Conservation (phyloP, 768 basidiomycete species). For the Tylopilus intermedius region DNA sequence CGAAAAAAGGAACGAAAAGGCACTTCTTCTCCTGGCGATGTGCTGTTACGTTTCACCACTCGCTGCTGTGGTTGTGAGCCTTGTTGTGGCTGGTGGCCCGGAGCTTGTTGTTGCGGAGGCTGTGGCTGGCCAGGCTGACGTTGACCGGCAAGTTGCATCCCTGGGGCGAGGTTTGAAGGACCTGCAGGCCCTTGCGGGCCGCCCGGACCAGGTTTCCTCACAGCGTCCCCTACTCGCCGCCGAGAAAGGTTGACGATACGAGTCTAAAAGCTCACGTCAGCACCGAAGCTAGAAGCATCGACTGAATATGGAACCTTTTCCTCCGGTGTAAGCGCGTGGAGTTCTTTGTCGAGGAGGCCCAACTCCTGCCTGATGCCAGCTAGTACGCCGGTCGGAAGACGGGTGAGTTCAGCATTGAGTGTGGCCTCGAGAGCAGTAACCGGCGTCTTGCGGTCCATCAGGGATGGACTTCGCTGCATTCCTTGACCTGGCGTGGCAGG, state of each 20-base stretch:
- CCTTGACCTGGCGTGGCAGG: slow-evolving; percentile 50
- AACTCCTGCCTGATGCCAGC: slow-evolving; percentile 38
- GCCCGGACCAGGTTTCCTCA: slow-evolving; percentile 28
- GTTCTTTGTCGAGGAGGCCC: slow-evolving; percentile 44
- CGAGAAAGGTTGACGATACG: slow-evolving; percentile 32
- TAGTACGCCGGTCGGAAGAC: slow-evolving; percentile 35
- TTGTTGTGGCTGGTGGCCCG: slow-evolving; percentile 15
- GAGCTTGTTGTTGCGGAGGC: slow-evolving; percentile 26
- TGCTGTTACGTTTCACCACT: slow-evolving; percentile 51
- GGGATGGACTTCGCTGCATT: slow-evolving; percentile 54
- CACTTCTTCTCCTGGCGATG: slow-evolving; percentile 61
- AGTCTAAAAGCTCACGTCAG: slow-evolving; percentile 29
- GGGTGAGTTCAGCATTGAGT: slow-evolving; percentile 40
- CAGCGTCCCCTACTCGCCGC: slow-evolving; percentile 15
- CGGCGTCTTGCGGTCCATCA: slow-evolving; percentile 45
- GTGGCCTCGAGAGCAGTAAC: slow-evolving; percentile 18
- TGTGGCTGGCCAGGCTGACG: slow-evolving; percentile 29
- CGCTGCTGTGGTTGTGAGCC: slow-evolving; percentile 23
- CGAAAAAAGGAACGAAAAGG: slow-evolving; percentile 7
- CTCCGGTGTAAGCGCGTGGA: slow-evolving; percentile 35
- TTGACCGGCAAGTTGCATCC: slow-evolving; percentile 42
- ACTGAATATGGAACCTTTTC: slow-evolving; percentile 48
- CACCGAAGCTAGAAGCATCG: background rate
- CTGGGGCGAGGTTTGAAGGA: slow-evolving; percentile 24
- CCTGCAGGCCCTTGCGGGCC: slow-evolving; percentile 25